Percentiles rank a stretch among this genome's conserved stretches.
These are phyloP conservation scores for Eucalyptus cloeziana DNA, from an alignment of 345 rosid genomes.

Conservation along the genomic window DNA sequence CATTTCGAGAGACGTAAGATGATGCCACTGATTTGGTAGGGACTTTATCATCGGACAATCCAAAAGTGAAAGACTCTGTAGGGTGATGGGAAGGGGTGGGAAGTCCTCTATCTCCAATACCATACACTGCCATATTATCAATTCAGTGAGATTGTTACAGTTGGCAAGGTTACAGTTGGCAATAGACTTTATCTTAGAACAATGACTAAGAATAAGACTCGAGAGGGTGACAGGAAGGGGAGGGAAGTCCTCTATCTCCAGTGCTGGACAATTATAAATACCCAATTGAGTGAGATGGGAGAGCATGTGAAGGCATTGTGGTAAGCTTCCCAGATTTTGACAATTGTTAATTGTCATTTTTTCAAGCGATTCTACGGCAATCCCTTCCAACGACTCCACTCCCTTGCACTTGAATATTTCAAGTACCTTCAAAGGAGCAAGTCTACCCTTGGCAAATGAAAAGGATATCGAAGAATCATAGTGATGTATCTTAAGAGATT, in stretches of 20 bases:
- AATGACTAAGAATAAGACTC: accelerated
- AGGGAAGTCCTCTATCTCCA: background rate
- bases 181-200: background rate
- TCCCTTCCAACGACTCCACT: background rate
- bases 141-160: background rate
- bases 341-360: accelerated
- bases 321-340: background rate
- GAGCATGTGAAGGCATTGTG: accelerated
- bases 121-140: accelerated
- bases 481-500: accelerated
- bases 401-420: accelerated
- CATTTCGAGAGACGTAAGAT: too few species aligned
- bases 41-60: too few species aligned
- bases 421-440: background rate
- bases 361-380: accelerated
- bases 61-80: accelerated
- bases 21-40: too few species aligned
- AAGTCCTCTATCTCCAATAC: too few species aligned
- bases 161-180: background rate
- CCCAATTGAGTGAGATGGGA: accelerated
- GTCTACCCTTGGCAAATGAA: too few species aligned
- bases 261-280: accelerated
- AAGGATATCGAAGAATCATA: accelerated
- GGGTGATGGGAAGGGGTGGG: too few species aligned
- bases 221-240: background rate